These are phyloP conservation scores for Vitis hybrid DNA, from an alignment of 177 flowering plant species.

Conservation along the genomic window DNA sequence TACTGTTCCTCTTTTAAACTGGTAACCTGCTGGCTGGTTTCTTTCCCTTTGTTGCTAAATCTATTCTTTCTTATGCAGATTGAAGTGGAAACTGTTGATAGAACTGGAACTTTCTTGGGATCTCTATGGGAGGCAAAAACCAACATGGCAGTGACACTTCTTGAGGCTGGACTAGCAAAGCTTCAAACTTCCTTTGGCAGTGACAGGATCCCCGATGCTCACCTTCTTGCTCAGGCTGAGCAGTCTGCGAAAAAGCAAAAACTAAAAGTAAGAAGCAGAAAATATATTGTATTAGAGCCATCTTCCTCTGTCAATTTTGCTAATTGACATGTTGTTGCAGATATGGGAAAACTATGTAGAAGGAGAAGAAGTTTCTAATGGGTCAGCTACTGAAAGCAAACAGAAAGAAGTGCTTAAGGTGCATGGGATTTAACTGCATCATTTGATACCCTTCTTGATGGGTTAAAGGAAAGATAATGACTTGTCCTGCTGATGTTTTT, in stretches of 20 bases:
- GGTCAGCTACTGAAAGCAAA: slow-evolving; percentile 50
- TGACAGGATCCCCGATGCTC: slow-evolving; percentile 68
- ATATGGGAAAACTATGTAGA: slow-evolving; percentile 95
- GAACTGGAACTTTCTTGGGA: slow-evolving; percentile 97
- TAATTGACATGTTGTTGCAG: slow-evolving; percentile 34
- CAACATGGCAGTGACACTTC: slow-evolving; percentile 68
- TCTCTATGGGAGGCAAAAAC: slow-evolving; percentile 90
- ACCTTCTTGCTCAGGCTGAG: slow-evolving; percentile 69
- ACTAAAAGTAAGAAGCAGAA: slow-evolving; percentile 57
- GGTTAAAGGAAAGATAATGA: slow-evolving; percentile 1
- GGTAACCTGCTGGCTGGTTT: not conserved
- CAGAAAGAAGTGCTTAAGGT: slow-evolving; percentile 90
- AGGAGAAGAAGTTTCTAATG: slow-evolving; percentile 77
- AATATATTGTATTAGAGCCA: not conserved
- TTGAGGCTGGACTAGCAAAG: slow-evolving; percentile 92
- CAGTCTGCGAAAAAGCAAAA: slow-evolving; percentile 75
- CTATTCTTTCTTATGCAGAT: slow-evolving; percentile 41
- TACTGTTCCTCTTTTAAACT: slow-evolving; percentile 17
- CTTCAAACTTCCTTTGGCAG: slow-evolving; percentile 74
- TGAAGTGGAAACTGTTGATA: slow-evolving; percentile 96
- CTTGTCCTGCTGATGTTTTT: not conserved
- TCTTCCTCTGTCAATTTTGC: not conserved
- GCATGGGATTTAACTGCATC: slow-evolving; percentile 2
- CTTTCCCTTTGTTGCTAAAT: slow-evolving; percentile 1
- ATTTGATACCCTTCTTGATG: not conserved